Base-by-base conservation (phyloP, 257 asterid species). In the Primulina tabacum region DNA sequence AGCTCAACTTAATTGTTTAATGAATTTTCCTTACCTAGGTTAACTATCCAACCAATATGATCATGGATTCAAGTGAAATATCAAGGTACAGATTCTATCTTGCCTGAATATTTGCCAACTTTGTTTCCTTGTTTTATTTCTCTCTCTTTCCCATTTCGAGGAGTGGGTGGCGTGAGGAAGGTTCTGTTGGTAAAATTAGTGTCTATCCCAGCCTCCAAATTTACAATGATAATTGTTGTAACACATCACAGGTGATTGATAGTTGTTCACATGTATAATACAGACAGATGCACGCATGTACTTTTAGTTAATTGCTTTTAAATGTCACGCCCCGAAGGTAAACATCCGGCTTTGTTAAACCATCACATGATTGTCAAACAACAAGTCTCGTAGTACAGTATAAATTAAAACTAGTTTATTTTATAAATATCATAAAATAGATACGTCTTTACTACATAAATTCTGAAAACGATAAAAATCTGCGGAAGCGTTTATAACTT, bases 31-130 rank as follows among this genome's bases (percentile, higher is more conserved):
- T 61, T 58, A 64, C 76, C 65, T 90, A 93, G 96, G 97, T 89
- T 57, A 85, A 80, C 81, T 93, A 91, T 82, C 99, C 99, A 73
- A 82, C 91, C 26, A 71, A 85, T 75, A 72, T 82, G 47, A 83
- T 83, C 34, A 47, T 82, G 66, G 84, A 85, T 67, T 64, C 87
- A 62, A 78, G 77, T 83, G 97, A 89, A 70, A 74, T 77, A 75
- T 75, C 85, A 63, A 93, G 98, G 97, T 90, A 70, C 70, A 76
- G 69, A 17, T 62, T 79, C 79, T 77, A 28, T 59, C 62, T 60
- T 53, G 35, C 50, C 55, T 32, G 60, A 35, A 67, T 73, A 50
- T 58, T 24, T 71, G 62, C 59, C 61, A 43, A 38, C 50, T 9
- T 56, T 65, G 8, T 37, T 6, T 2, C 57, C 21, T 11, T 10